These are phyloP conservation scores for Cytospora paraplurivora DNA, from an alignment of 2,329 filamentous ascomycete species.

Conservation along the genomic window DNA sequence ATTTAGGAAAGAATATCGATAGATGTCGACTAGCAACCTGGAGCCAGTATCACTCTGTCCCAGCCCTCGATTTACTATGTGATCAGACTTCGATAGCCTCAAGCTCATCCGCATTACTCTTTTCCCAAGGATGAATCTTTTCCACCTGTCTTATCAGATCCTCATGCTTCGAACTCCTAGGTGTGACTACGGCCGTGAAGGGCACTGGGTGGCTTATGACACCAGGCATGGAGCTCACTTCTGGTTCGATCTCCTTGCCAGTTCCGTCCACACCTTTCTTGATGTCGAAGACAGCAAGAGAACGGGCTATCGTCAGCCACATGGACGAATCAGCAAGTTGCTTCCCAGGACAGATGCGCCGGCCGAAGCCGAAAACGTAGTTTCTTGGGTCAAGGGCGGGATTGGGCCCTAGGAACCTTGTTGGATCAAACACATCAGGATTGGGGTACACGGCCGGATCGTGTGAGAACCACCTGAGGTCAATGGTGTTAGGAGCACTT, in stretches of 20 bases:
- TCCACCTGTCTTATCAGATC: conserved; percentile 33
- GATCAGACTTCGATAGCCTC: not conserved
- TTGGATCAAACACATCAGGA: conserved; percentile 26
- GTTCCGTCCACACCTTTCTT: conserved; percentile 41
- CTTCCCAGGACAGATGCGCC: conserved; percentile 27
- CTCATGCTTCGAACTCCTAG: conserved; percentile 34
- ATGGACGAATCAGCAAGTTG: conserved; percentile 28
- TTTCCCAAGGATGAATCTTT: conserved; percentile 30
- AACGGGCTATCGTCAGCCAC: conserved; percentile 36
- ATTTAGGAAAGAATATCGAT: too few species aligned
- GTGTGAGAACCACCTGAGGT: conserved; percentile 32
- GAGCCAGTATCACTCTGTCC: not conserved
- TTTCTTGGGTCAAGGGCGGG: conserved; percentile 20
- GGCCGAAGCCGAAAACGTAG: conserved; percentile 28
- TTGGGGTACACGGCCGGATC: conserved; percentile 25
- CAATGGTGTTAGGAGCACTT: not conserved
- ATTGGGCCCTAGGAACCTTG: conserved; percentile 28
- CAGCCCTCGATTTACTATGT: not conserved
- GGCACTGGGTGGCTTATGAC: conserved; percentile 33
- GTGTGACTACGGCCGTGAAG: conserved; percentile 32
- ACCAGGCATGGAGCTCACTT: conserved; percentile 30
- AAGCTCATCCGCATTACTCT: conserved; percentile 25
- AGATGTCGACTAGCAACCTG: not conserved
- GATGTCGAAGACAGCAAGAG: conserved; percentile 47
- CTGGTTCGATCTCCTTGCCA: conserved; percentile 37